These are phyloP conservation scores for Apiotrichum gracile DNA, from an alignment of 1,284 basidiomycete genomes.

Conservation along the genomic window DNA sequence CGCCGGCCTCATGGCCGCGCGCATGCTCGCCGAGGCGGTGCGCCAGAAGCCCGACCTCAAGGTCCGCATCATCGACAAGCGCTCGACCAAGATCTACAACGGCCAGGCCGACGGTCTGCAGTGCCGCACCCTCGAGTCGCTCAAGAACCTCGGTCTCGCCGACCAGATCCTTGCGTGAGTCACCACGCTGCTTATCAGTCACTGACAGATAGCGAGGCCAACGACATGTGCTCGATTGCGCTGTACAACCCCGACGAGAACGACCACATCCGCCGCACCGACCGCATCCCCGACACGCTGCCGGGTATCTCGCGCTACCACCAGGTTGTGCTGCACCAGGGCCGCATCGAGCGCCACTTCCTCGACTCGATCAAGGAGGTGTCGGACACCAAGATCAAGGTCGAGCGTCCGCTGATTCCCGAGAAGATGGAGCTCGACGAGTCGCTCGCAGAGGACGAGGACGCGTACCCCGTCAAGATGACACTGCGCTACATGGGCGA, in stretches of 20 bases:
- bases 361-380: conserved; percentile 16
- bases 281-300: conserved; percentile 19
- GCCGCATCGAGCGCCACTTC: conserved; percentile 18
- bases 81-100: conserved; percentile 18
- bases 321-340: conserved; percentile 19
- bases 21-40: conserved; percentile 12
- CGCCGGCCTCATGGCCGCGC: conserved; percentile 17
- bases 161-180: conserved; percentile 8
- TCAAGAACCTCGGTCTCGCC: conserved; percentile 17
- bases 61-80: conserved; percentile 22
- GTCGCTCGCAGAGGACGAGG: conserved; percentile 12
- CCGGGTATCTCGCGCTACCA: conserved; percentile 20
- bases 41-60: conserved; percentile 14
- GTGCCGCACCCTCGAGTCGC: conserved; percentile 13
- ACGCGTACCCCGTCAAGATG: conserved; percentile 17
- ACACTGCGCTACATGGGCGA: conserved; percentile 14
- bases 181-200: background rate
- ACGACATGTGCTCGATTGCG: conserved; percentile 26
- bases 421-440: conserved; percentile 15
- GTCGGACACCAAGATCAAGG: conserved; percentile 7
- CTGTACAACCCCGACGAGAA: conserved; percentile 21
- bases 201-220: conserved; percentile 5
- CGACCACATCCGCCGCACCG: conserved; percentile 16
- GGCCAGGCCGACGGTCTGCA: conserved; percentile 19
- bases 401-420: conserved; percentile 16